Evolutionary conservation across 129 eudicot species (phyloP).

Genomic region (Artemisia annua): DNA sequence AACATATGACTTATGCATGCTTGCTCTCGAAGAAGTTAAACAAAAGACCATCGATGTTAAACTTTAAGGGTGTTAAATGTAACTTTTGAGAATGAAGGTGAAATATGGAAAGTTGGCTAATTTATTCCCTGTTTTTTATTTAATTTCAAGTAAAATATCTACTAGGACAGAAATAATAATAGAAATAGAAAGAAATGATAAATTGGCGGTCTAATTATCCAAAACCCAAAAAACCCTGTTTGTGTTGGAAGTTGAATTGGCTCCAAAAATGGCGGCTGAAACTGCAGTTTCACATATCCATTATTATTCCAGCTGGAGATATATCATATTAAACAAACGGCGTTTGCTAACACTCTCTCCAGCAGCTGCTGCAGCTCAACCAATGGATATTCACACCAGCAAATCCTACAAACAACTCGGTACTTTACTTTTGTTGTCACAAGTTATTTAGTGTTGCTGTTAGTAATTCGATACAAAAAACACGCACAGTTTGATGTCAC

Average conservation of each 20-base stretch:
- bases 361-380: conserved; percentile 54
- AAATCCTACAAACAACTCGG: conserved; percentile 80
- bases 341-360: neutral
- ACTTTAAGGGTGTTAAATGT: no score
- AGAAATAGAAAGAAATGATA: neutral
- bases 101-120: no score
- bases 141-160: no score
- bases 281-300: conserved; percentile 21
- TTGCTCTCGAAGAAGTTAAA: no score
- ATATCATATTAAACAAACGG: conserved; percentile 8
- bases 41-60: no score
- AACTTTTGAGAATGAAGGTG: no score
- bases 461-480: no score
- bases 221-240: neutral
- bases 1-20: no score
- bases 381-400: conserved; percentile 55
- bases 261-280: conserved; percentile 42
- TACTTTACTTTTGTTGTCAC: conserved; percentile 6
- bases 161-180: neutral
- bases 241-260: conserved; percentile 1
- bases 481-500: no score
- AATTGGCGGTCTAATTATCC: conserved; percentile 19
- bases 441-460: no score
- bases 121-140: no score
- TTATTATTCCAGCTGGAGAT: conserved; percentile 17